These are phyloP conservation scores for Emydomyces testavorans DNA, from an alignment of 2,329 filamentous ascomycete genomes.

Conservation along the genomic window DNA sequence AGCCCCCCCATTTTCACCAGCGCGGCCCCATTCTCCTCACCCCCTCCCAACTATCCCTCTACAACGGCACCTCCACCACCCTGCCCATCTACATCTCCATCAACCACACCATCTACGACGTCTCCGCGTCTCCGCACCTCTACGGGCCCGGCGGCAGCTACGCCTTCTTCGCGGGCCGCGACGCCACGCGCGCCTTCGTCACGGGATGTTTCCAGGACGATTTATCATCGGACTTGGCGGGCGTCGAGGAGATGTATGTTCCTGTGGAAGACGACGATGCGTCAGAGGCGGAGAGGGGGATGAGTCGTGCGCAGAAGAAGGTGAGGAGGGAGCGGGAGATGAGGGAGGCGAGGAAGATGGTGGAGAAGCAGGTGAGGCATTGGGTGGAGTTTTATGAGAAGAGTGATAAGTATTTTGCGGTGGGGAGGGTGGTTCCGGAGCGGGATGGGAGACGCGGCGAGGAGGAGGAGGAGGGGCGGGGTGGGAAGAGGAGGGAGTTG, in stretches of 20 bases:
- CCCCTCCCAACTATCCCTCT: constrained; percentile 57
- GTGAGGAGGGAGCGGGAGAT: constrained; percentile 51
- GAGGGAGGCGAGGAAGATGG: constrained; percentile 51
- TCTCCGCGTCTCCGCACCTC: constrained; percentile 42
- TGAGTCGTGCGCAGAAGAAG: constrained; percentile 36
- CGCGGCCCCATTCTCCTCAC: constrained; percentile 57
- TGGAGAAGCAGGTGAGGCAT: constrained; percentile 57
- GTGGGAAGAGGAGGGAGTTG: constrained; percentile 48
- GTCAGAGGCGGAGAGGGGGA: constrained; percentile 21
- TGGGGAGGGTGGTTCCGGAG: constrained; percentile 59
- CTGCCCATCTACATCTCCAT: constrained; percentile 84
- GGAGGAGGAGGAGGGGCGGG: constrained; percentile 22
- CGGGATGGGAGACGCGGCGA: too few relatives aligned
- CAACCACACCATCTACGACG: constrained; percentile 56
- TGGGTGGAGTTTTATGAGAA: constrained; percentile 77
- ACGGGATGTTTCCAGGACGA: constrained; percentile 89
- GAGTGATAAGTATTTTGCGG: constrained; percentile 67
- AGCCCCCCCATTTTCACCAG: constrained; percentile 20
- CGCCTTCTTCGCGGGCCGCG: constrained; percentile 71
- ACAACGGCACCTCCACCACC: constrained; percentile 62
- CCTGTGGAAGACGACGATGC: constrained; percentile 52
- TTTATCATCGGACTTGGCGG: constrained; percentile 69
- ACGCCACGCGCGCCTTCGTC: constrained; percentile 79
- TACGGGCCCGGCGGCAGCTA: constrained; percentile 83
- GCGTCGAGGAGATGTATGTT: constrained; percentile 74